These are phyloP conservation scores for Globisporangium perplexum DNA, from an alignment of 352 stramenopile species.

Conservation along the genomic window DNA sequence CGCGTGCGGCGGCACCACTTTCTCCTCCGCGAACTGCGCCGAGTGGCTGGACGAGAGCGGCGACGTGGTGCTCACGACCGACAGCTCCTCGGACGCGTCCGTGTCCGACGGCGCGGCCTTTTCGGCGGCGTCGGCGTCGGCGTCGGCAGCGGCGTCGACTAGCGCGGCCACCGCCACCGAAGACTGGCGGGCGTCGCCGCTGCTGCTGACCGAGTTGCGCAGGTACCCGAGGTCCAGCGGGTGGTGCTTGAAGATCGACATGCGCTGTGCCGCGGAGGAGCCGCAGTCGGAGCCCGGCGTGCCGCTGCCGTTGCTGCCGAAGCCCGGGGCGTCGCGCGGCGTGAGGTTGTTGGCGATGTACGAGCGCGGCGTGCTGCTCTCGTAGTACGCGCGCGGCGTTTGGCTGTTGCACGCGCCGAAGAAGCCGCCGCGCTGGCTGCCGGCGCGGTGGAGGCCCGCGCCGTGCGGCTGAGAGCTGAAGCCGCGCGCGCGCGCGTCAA, in stretches of 20 bases:
- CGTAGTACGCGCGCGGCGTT: slow-evolving; percentile 34
- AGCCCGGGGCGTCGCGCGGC: slow-evolving; percentile 24
- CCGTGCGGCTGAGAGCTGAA: slow-evolving; percentile 8
- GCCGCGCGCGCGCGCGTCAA: slow-evolving; percentile 26
- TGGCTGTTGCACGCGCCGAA: slow-evolving; percentile 13
- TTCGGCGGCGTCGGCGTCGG: too few species aligned
- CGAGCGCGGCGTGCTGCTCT: slow-evolving; percentile 62
- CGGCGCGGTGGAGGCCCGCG: slow-evolving; percentile 4
- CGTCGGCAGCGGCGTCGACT: too few species aligned
- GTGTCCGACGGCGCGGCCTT: slow-evolving; percentile 4
- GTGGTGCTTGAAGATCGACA: slow-evolving; percentile 63
- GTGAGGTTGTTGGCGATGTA: slow-evolving; percentile 75
- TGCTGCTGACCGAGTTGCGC: slow-evolving; percentile 35
- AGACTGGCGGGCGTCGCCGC: not conserved
- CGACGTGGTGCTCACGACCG: slow-evolving; percentile 12
- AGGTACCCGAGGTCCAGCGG: slow-evolving; percentile 68
- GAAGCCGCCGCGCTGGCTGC: slow-evolving; percentile 10
- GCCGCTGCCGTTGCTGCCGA: slow-evolving; percentile 25
- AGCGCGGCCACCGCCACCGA: not conserved
- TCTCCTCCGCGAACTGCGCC: slow-evolving; percentile 7
- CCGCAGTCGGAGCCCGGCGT: slow-evolving; percentile 37
- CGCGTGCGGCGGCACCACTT: not conserved
- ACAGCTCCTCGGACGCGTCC: slow-evolving; percentile 9
- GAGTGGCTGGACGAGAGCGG: slow-evolving; percentile 12
- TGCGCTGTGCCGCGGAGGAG: slow-evolving; percentile 40